Conservation (phyloP, 345 rosid genomes). For the Anastatica hierochuntica region DNA sequence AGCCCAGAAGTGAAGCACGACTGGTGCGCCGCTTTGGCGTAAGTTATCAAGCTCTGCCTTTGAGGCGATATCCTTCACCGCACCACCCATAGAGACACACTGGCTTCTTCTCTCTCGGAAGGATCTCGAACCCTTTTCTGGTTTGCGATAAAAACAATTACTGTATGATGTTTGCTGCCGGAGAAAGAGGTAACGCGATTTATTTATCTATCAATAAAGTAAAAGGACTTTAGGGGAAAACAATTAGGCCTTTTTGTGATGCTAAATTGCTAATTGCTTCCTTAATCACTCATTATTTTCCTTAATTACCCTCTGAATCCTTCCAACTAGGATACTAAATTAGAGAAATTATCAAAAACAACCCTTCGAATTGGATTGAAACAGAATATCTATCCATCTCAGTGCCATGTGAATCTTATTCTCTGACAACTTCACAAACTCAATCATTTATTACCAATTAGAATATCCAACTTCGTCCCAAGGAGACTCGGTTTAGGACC, state of each 20-base stretch:
- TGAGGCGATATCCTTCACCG: conserved; percentile 77
- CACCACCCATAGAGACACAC: conserved; percentile 72
- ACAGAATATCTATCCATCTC: too few relatives aligned
- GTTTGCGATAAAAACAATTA: neutral
- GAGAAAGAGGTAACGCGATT: neutral
- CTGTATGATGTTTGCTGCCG: neutral
- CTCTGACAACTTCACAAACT: too few relatives aligned
- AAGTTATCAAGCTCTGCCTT: conserved; percentile 70
- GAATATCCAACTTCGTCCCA: too few relatives aligned
- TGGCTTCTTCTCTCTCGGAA: neutral
- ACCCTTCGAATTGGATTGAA: too few relatives aligned
- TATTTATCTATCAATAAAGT: neutral
- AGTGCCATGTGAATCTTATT: too few relatives aligned
- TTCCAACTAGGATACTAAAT: too few relatives aligned
- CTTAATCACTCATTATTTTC: too few relatives aligned
- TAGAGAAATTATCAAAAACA: too few relatives aligned
- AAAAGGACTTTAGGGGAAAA: neutral
- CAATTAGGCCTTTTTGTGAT: neutral
- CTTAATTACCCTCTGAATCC: too few relatives aligned
- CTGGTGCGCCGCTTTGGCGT: conserved; percentile 40
- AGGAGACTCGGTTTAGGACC: neutral
- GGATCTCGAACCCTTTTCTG: neutral
- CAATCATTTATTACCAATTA: neutral
- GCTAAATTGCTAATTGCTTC: neutral
- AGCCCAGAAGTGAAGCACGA: conserved; percentile 89